These are phyloP conservation scores for Lactifluus subvellereus DNA, from an alignment of 768 basidiomycete species.

Conservation along the genomic window DNA sequence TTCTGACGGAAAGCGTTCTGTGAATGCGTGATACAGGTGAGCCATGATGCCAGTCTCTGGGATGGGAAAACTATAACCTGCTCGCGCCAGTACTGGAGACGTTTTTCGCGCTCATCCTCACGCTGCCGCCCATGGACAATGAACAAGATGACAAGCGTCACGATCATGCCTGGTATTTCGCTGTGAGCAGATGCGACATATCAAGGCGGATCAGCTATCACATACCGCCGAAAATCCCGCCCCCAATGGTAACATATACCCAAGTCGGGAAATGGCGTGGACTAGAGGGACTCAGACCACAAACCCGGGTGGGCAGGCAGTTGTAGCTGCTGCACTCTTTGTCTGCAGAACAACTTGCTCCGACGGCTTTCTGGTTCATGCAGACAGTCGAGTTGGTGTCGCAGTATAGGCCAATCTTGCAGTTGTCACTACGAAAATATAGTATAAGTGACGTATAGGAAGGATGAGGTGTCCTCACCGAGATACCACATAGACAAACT, in stretches of 20 bases:
- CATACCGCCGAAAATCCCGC: conserved; percentile 67
- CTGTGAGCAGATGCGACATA: not conserved
- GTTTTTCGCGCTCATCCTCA: conserved; percentile 72
- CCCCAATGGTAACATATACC: conserved; percentile 66
- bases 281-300: conserved; percentile 53
- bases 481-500: conserved; percentile 76
- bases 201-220: not conserved
- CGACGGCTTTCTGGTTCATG: conserved; percentile 49
- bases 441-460: not conserved
- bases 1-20: conserved; percentile 79
- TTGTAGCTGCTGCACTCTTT: conserved; percentile 72
- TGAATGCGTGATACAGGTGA: conserved; percentile 5
- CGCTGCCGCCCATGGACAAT: conserved; percentile 67
- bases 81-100: conserved; percentile 86
- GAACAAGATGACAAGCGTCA: conserved; percentile 62
- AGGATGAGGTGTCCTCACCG: conserved; percentile 41
- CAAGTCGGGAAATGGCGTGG: conserved; percentile 59
- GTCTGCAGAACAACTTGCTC: conserved; percentile 54
- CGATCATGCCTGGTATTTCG: conserved; percentile 57
- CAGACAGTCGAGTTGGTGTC: conserved; percentile 57
- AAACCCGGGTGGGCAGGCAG: conserved; percentile 55
- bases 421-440: conserved; percentile 52
- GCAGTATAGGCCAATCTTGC: conserved; percentile 67
- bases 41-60: not conserved
- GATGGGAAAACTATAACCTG: conserved; percentile 44